These are phyloP conservation scores for Psophocarpus tetragonolobus DNA, from an alignment of 306 rosid species.

Conservation along the genomic window DNA sequence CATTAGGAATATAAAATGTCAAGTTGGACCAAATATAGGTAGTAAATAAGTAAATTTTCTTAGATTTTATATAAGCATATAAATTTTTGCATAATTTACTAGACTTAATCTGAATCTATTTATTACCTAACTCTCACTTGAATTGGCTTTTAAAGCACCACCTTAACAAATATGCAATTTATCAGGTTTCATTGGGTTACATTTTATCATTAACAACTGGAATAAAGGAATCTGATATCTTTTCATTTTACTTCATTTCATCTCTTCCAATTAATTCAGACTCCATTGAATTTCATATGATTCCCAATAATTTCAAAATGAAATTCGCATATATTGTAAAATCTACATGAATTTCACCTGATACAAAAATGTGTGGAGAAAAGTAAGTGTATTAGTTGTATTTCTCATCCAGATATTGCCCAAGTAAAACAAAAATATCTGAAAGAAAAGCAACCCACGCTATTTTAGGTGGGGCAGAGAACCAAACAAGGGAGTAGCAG, in stretches of 20 bases:
- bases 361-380: neutral
- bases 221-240: neutral
- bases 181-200: neutral
- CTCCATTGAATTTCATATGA: neutral
- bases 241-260: neutral
- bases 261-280: neutral
- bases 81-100: neutral
- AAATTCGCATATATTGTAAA: neutral
- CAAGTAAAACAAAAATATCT: neutral
- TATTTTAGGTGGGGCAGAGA: constrained; percentile 11
- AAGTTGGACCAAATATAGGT: no score
- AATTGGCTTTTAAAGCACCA: neutral
- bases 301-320: neutral
- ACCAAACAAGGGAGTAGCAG: neutral
- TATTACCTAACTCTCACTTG: neutral
- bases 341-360: neutral
- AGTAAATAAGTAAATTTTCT: no score
- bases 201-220: neutral
- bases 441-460: constrained; percentile 18
- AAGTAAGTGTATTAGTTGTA: neutral
- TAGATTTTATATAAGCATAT: no score
- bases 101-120: neutral
- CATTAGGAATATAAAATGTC: no score
- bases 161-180: neutral
- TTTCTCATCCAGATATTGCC: neutral